Base-by-base conservation (phyloP, 257 asterid species). In the Solanum lycopersicoides region DNA sequence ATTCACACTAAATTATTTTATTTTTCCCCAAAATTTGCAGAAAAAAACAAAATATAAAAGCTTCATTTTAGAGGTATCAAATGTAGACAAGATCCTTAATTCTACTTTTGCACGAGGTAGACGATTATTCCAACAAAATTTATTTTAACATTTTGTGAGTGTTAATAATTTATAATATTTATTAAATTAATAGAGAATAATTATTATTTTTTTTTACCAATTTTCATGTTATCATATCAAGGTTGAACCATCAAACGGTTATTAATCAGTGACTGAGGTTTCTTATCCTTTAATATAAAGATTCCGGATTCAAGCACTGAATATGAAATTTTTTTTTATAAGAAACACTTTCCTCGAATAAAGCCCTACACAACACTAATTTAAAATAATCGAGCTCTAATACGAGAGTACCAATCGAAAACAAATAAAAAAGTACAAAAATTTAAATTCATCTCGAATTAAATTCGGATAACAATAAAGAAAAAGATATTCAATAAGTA, bases 241-340 rank as follows among this genome's bases (percentile, higher is more conserved):
- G 5, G 6, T 44, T 44, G 50, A 47, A 18, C 66, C 63, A 18
- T 16, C 4, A 53, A 53, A 16, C 10, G 23, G 0, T 53, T 53
- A 0, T 16, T 3, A 0, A 16, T 21, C 63, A 53, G 0, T 0
- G 2, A 8, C 14, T 47, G 20, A 9, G 20, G 59, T 47, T 47
- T 7, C 18, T 47, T 0, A 14, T 47, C 3, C 20, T 47, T 47
- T 53, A 53, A 16, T 53, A 47, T 50, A 6, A 1, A 50, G n/a
- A 0, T 56, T 0, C 3, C 0, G n/a, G 2, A 0, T 56, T 56
- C n/a, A 2, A 56, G 0, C 0, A 0, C 25, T 56, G 11, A 2
- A 3, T 56, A 56, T 20, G 1, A 20, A 56, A 42, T 16, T 3
- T 20, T 18, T 0, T 0, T 20, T 56, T 25, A 0, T 3, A 7